A percentile compares a stretch with the other conserved stretches of the same genome.
Conservation (phyloP, 805 yeast species). For the Candida ascalaphidarum region DNA sequence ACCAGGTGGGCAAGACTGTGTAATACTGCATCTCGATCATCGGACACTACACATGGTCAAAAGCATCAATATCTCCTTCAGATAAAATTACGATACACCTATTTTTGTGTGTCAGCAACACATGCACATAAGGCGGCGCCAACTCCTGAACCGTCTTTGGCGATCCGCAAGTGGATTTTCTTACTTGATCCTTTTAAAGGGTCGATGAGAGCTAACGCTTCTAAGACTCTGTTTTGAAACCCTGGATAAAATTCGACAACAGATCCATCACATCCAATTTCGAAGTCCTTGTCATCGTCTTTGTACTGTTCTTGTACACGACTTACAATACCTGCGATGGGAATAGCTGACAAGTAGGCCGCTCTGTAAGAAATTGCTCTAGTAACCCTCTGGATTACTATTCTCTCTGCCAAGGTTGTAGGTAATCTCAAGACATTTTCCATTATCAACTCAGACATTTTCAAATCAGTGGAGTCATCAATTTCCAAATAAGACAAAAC, state of each 20-base stretch:
- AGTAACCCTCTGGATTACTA: slow-evolving; percentile 62
- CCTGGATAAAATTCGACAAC: slow-evolving; percentile 92
- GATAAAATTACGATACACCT: too few species aligned
- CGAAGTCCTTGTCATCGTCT: slow-evolving; percentile 55
- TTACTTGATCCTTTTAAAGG: slow-evolving; percentile 71
- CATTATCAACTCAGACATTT: slow-evolving; percentile 61
- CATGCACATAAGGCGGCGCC: slow-evolving; percentile 94
- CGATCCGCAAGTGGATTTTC: slow-evolving; percentile 67
- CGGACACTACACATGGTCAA: too few species aligned
- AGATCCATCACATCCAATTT: slow-evolving; percentile 93
- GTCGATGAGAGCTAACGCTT: slow-evolving; percentile 62
- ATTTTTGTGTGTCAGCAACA: slow-evolving; percentile 12
- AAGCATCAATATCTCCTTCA: too few species aligned
- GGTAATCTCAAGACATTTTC: slow-evolving; percentile 61
- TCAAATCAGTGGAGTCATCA: slow-evolving; percentile 69
- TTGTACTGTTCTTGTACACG: slow-evolving; percentile 54
- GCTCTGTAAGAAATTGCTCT: slow-evolving; percentile 80
- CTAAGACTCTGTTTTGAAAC: slow-evolving; percentile 70
- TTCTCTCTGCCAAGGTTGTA: slow-evolving; percentile 64
- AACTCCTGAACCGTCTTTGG: slow-evolving; percentile 94
- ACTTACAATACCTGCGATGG: slow-evolving; percentile 76
- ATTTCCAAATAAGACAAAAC: slow-evolving; percentile 81
- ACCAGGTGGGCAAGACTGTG: too few species aligned
- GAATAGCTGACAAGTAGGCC: slow-evolving; percentile 84
- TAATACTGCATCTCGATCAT: too few species aligned